A percentile compares a stretch with the other conserved stretches of the same genome.
Conservation (phyloP, 2,329 filamentous ascomycete species). For the Penicillium freii region DNA sequence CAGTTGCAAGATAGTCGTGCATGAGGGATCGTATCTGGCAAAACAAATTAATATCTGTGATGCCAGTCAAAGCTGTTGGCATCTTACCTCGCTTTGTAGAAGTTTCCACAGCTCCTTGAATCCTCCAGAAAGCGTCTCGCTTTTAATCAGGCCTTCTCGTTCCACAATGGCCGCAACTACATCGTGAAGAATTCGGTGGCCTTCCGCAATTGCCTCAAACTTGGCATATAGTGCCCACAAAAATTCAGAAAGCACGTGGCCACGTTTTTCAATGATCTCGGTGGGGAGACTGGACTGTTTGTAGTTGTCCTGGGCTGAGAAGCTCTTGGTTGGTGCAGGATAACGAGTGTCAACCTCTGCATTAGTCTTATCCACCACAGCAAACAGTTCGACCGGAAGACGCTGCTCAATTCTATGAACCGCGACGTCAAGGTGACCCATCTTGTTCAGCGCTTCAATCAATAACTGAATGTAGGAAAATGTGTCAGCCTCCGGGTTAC, state of each 20-base stretch:
- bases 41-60: not conserved
- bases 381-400: constrained; percentile 88
- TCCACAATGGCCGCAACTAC: constrained; percentile 81
- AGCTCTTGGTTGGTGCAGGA: constrained; percentile 67
- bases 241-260: constrained; percentile 85
- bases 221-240: constrained; percentile 92
- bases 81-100: constrained; percentile 77
- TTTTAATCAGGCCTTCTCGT: constrained; percentile 67
- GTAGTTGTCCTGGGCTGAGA: constrained; percentile 46
- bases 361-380: constrained; percentile 91
- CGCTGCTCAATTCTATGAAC: constrained; percentile 90
- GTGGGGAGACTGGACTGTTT: constrained; percentile 57
- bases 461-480: constrained; percentile 89
- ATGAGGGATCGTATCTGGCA: constrained; percentile 75
- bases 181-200: constrained; percentile 90
- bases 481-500: constrained; percentile 92
- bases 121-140: constrained; percentile 71
- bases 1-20: constrained; percentile 93
- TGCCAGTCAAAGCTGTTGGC: too few species aligned
- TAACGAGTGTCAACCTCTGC: constrained; percentile 90
- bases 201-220: constrained; percentile 95
- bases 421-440: constrained; percentile 79
- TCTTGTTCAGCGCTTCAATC: constrained; percentile 84
- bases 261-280: constrained; percentile 71
- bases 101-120: constrained; percentile 98